phyloP scores from a whole-genome alignment of 805 yeast genomes.

The Starmerella roubikii region DNA sequence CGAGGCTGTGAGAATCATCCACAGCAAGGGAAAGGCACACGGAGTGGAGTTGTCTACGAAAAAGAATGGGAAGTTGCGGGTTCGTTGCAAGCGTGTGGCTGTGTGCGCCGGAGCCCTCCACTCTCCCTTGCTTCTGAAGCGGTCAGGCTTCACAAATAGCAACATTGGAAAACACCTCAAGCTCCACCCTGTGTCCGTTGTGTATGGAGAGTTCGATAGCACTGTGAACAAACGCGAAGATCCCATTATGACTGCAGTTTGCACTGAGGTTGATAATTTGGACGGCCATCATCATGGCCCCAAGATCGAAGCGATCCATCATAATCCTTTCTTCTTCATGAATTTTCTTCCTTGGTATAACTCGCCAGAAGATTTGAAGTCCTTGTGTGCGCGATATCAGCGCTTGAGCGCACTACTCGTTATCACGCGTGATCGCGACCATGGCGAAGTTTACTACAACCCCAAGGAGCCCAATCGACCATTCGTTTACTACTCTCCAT shows the following conservation, averaged over 20 bases:
- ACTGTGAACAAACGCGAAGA: slow-evolving; percentile 31
- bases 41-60: slow-evolving; percentile 32
- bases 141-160: slow-evolving; percentile 38
- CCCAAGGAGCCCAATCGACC: slow-evolving; percentile 25
- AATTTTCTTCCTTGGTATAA: slow-evolving; percentile 33
- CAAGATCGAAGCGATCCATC: slow-evolving; percentile 37
- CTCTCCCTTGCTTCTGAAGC: slow-evolving; percentile 36
- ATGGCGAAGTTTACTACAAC: slow-evolving; percentile 26
- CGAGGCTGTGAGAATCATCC: slow-evolving; percentile 30
- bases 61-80: slow-evolving; percentile 12
- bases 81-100: slow-evolving; percentile 34
- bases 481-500: slow-evolving; percentile 31
- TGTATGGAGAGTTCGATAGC: slow-evolving; percentile 31
- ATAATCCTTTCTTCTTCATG: slow-evolving; percentile 32
- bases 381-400: slow-evolving; percentile 29
- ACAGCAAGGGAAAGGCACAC: slow-evolving; percentile 32
- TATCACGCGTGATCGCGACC: slow-evolving; percentile 35
- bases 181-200: slow-evolving; percentile 36
- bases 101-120: slow-evolving; percentile 37
- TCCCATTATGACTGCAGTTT: slow-evolving; percentile 38
- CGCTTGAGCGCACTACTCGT: slow-evolving; percentile 31
- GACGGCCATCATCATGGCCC: slow-evolving; percentile 44
- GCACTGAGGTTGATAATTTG: slow-evolving; percentile 34
- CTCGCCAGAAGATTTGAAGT: slow-evolving; percentile 26
- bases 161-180: slow-evolving; percentile 40